phyloP scores from a whole-genome alignment of 805 yeast species.

The Cyberlindnera saturnus region DNA sequence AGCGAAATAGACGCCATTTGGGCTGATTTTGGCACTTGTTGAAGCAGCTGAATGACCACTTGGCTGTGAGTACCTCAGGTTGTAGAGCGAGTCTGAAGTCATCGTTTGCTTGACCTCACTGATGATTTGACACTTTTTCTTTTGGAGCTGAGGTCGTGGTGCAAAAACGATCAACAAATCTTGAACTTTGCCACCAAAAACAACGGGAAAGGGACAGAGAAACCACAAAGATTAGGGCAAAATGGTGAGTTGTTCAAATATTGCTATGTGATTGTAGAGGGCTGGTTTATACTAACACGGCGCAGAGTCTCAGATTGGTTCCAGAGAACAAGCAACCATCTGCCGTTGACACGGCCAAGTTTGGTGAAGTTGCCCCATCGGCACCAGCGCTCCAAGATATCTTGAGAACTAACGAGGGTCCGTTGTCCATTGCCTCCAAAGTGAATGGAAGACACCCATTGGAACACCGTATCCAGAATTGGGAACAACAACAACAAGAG shows the following conservation, averaged over 20 bases:
- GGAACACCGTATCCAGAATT: conserved; percentile 64
- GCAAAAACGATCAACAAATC: too few species aligned
- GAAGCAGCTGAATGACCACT: conserved; percentile 1
- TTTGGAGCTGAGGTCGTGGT: too few species aligned
- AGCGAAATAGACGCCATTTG: conserved; percentile 54
- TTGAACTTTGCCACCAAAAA: too few species aligned
- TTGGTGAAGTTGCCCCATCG: conserved; percentile 48
- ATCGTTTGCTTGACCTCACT: background rate
- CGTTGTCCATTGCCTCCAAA: conserved; percentile 44
- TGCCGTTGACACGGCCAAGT: conserved; percentile 44
- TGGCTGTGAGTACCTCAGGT: conserved; percentile 2
- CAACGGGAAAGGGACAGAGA: too few species aligned
- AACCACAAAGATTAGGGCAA: too few species aligned
- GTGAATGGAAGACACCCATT: conserved; percentile 81
- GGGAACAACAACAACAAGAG: conserved; percentile 75
- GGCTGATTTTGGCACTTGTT: conserved; percentile 53
- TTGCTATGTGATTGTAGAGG: too few species aligned
- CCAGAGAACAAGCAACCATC: conserved; percentile 45
- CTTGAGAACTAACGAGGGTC: conserved; percentile 61
- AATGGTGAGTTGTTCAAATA: too few species aligned
- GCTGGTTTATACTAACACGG: conserved; percentile 1
- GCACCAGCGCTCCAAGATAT: conserved; percentile 70
- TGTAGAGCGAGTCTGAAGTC: conserved; percentile 1
- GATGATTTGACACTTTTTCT: too few species aligned
- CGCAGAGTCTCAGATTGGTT: conserved; percentile 37